Conservation (phyloP, 345 rosid genomes). For the Ceriops decandra region DNA sequence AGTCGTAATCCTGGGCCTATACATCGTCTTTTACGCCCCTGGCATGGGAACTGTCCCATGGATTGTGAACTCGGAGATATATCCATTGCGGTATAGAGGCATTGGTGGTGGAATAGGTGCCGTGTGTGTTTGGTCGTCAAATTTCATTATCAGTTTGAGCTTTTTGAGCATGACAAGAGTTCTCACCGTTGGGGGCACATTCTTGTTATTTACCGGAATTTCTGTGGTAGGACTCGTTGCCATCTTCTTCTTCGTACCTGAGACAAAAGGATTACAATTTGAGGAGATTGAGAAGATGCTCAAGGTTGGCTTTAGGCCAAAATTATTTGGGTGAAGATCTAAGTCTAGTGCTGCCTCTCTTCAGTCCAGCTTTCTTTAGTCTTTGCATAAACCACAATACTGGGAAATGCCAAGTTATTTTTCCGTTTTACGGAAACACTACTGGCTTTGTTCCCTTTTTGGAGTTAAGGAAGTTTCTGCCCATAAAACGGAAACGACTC, state of each 20-base stretch:
- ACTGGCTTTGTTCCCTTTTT: too few relatives aligned
- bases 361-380: too few relatives aligned
- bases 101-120: slow-evolving; percentile 83
- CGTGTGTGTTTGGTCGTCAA: slow-evolving; percentile 63
- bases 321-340: neutral
- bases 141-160: slow-evolving; percentile 59
- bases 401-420: too few relatives aligned
- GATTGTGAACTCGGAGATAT: slow-evolving; percentile 92
- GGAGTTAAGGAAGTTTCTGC: too few relatives aligned
- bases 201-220: slow-evolving; percentile 57
- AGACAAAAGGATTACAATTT: slow-evolving; percentile 74
- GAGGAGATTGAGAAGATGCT: slow-evolving; percentile 77
- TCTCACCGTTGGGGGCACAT: slow-evolving; percentile 54
- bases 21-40: slow-evolving; percentile 65
- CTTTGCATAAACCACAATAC: too few relatives aligned
- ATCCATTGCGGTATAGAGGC: slow-evolving; percentile 75
- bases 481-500: too few relatives aligned
- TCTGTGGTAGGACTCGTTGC: slow-evolving; percentile 37
- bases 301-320: slow-evolving; percentile 49
- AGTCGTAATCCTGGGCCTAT: slow-evolving; percentile 51
- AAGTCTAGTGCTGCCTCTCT: too few relatives aligned
- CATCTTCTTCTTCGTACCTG: slow-evolving; percentile 68
- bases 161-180: slow-evolving; percentile 57
- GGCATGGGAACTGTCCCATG: slow-evolving; percentile 89
- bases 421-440: too few relatives aligned